Base-by-base conservation (phyloP, 2,329 filamentous ascomycete species). In the Fusarium sp. region DNA sequence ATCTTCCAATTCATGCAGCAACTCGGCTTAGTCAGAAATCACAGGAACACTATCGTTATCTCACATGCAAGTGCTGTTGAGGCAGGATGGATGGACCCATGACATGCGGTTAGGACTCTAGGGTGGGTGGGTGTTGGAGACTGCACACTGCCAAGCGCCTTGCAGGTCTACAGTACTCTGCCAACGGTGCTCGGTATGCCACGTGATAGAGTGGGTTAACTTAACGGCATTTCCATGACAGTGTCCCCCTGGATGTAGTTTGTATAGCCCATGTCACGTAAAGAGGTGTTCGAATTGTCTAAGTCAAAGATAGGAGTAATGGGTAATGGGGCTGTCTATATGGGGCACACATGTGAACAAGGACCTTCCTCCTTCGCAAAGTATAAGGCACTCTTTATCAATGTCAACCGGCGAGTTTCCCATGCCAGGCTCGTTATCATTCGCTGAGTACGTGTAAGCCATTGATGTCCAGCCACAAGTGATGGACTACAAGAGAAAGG, bases 401-500 rank as follows among this genome's bases (percentile, higher is more conserved):
- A 17, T 20, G 27, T 1, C 9, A 2, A 12, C 49, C 17, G n/a
- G 27, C 17, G 17, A 53, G 11, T 16, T 24, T 20, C 51, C 12
- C 11, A 9, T 29, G 17, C 9, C 8, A 9, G 16, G 14, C 5
- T 9, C 10, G 17, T 31, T 33, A 31, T 38, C 22, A 24, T 58
- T n/a, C 22, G 29, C 3, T 5, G 16, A 38, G 20, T 56, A 22
- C 35, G 11, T n/a, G n/a, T 36, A 17, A 56, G 29, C 16, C 29
- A 40, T 35, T 12, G 5, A 66, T 14, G 27, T 17, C 27, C n/a
- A 27, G 38, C 58, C 56, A 22, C 33, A 53, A 60, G 35, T n/a
- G 38, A 63, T 67, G 40, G 62, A 46, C 42, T 65, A 62, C 59
- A 67, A 44, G 58, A 20, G 35, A 67, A 71, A 58, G 65, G 60